These are phyloP conservation scores for Globisporangium ultimum DNA, from an alignment of 352 stramenopile genomes.

Conservation along the genomic window DNA sequence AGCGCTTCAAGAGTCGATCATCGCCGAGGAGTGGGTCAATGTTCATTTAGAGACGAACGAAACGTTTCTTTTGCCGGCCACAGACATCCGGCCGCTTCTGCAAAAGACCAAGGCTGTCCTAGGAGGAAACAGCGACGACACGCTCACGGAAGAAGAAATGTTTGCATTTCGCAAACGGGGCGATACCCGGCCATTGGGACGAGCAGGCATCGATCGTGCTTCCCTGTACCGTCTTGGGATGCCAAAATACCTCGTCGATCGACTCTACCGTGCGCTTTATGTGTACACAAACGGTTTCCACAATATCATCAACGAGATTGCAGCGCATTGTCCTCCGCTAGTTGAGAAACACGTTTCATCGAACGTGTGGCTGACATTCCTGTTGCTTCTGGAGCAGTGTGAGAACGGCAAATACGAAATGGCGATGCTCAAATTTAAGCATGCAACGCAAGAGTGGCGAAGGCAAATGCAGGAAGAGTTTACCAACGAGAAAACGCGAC, in stretches of 20 bases:
- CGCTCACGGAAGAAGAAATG: conserved; percentile 29
- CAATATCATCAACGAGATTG: conserved; percentile 82
- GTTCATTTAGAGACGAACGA: conserved; percentile 57
- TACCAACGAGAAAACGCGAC: conserved; percentile 26
- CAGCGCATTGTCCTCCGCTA: conserved; percentile 53
- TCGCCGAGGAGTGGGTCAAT: conserved; percentile 82
- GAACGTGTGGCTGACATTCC: conserved; percentile 76
- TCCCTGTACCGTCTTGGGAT: conserved; percentile 74
- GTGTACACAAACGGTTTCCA: conserved; percentile 85
- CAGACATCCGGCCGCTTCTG: conserved; percentile 41
- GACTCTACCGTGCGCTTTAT: conserved; percentile 77
- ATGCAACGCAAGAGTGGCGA: conserved; percentile 53
- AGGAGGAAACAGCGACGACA: conserved; percentile 25
- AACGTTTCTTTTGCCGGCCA: conserved; percentile 45
- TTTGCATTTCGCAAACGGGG: conserved; percentile 45
- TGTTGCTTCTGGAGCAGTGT: conserved; percentile 75
- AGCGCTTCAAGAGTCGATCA: conserved; percentile 56
- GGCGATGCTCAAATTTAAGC: conserved; percentile 85
- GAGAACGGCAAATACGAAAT: conserved; percentile 83
- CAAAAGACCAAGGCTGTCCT: conserved; percentile 21
- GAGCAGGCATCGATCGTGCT: conserved; percentile 65
- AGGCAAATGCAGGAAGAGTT: conserved; percentile 52
- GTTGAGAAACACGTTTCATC: conserved; percentile 77
- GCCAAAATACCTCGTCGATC: conserved; percentile 73
- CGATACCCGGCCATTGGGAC: conserved; percentile 36